Percentiles rank a stretch among this genome's conserved stretches.
phyloP scores from a whole-genome alignment of 73 alveolate species.

The Breviolum minutum region DNA sequence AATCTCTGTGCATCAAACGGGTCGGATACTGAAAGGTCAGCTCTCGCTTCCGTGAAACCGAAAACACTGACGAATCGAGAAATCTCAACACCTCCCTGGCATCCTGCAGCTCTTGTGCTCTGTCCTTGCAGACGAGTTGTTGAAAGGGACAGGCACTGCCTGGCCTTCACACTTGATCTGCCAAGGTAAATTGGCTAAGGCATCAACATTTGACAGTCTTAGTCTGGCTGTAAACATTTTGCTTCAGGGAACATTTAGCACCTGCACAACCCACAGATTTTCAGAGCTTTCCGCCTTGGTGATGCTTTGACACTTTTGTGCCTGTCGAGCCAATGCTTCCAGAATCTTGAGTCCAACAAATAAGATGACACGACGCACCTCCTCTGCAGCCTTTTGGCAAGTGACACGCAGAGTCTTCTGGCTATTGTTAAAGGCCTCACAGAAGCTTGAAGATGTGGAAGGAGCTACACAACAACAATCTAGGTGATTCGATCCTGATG shows the following conservation, averaged over 20 bases:
- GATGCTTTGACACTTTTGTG: neutral
- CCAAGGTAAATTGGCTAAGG: no score
- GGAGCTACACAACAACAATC: neutral
- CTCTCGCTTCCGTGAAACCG: neutral
- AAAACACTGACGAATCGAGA: neutral
- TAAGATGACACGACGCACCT: neutral
- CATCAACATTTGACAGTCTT: no score
- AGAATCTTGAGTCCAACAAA: neutral
- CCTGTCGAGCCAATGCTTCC: neutral
- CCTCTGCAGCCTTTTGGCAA: constrained; percentile 32
- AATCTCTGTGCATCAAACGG: neutral
- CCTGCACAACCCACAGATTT: neutral
- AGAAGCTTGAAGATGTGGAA: neutral
- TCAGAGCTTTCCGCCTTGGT: neutral
- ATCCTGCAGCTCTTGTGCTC: constrained; percentile 23
- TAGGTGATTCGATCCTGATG: neutral
- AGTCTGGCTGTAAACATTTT: no score
- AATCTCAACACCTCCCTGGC: constrained; percentile 9
- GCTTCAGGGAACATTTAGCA: neutral
- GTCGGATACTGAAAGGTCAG: no score
- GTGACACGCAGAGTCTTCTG: neutral
- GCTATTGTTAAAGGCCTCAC: constrained; percentile 34
- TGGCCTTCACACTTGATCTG: neutral
- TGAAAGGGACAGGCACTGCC: neutral
- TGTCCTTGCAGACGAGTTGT: neutral